Conservation (phyloP, 163 green algal species). For the Volvox carteri region DNA sequence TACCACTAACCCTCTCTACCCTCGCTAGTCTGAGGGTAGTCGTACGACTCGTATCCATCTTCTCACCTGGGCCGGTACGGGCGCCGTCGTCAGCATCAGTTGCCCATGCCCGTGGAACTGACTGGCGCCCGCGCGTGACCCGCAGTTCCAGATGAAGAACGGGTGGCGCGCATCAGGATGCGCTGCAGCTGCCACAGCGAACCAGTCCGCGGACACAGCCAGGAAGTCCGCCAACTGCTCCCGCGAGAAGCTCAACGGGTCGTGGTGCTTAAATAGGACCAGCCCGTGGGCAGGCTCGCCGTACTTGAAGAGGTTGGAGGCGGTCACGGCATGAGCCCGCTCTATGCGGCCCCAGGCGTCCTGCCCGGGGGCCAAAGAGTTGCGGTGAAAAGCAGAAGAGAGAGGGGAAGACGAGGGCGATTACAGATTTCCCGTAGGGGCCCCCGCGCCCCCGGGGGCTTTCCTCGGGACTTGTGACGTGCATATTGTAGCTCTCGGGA, state of each 20-base stretch:
- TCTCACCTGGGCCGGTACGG: slow-evolving; percentile 61
- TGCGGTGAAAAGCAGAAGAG: too few species aligned
- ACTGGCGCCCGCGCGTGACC: slow-evolving; percentile 68
- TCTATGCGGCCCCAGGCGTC: slow-evolving; percentile 70
- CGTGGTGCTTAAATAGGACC: slow-evolving; percentile 89
- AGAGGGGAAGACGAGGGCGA: too few species aligned
- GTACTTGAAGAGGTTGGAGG: slow-evolving; percentile 93
- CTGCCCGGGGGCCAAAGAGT: slow-evolving; percentile 5
- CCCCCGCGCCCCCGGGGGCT: too few species aligned
- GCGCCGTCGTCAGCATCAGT: slow-evolving; percentile 69
- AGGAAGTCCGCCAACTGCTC: slow-evolving; percentile 80
- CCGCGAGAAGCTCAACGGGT: slow-evolving; percentile 80
- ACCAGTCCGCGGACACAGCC: slow-evolving; percentile 69
- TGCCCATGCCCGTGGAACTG: slow-evolving; percentile 89
- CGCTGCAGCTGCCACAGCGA: not conserved
- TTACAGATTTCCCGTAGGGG: too few species aligned
- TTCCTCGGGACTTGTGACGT: too few species aligned
- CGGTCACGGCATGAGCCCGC: slow-evolving; percentile 75
- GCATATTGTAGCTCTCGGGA: too few species aligned
- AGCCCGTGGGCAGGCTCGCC: slow-evolving; percentile 83
- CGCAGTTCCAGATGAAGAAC: slow-evolving; percentile 89
- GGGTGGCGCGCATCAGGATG: slow-evolving; percentile 60
- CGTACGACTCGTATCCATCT: too few species aligned
- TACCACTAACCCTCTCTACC: too few species aligned
- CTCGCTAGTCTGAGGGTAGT: too few species aligned